Evolutionary conservation across 345 rosid genomes (phyloP), one percentile per base, ranked within the genome.

Genomic region (Citrus sp.): DNA sequence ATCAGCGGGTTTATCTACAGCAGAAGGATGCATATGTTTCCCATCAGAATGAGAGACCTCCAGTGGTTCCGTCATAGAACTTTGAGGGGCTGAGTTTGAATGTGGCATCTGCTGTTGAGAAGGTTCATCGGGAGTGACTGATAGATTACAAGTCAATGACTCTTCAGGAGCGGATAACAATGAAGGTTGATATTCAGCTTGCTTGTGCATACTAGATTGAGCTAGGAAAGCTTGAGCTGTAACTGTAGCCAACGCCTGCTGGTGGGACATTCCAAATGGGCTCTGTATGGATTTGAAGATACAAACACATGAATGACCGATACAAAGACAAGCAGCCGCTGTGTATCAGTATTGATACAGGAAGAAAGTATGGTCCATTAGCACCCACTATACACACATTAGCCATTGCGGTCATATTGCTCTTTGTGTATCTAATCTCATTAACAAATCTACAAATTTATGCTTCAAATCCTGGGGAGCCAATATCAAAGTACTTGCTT

Each of bases 191-290:
- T 81, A 85, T 72, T 82, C 91, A 6, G 87, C 69, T 71, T 84
- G 88, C 65, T 67, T 14, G 61, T 72, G 78, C 86, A 84, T 79
- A 14, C 88, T 89, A 67, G 92, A 83, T 74, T 85, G 86, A 21
- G 85, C 79, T 16, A 91, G 67, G 38, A 88, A 86, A 79, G 96
- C 96, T 77, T 92, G 96, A 78, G 90, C 92, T 4, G 96, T 92
- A 54, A 92, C 96, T 77, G 90, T 93, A 60, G 91, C 96, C 84
- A 92, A 84, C 61, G 96, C 96, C 79, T 90, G 93, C 85, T 86
- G 93, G 78, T 92, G 97, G 77, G 97, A 90, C 86, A 92, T 89
- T 79, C 94, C 97, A 74, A 89, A 92, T 63, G 97, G 92, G 62
- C 94, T 92, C 97, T 92, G 89, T 82, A 84, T 35, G 66, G 40